A percentile compares a stretch with the other conserved stretches of the same genome.
Evolutionary conservation across 148 eudicot species (phyloP).

Genomic region (Vaccinium darrowii): DNA sequence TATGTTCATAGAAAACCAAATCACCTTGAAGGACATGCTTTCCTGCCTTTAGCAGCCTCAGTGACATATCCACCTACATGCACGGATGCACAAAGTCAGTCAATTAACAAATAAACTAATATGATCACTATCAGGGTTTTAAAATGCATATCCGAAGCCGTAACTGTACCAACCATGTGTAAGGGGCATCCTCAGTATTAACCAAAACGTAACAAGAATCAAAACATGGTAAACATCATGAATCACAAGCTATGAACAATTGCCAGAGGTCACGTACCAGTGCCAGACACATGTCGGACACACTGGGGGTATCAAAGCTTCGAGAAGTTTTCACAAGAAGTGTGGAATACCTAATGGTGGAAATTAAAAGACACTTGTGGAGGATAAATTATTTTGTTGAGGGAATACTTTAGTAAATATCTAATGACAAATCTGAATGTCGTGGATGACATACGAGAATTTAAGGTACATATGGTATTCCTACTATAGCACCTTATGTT

Average conservation of each 20-base stretch:
- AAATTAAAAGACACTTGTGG: too few relatives aligned
- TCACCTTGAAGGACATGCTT: slow-evolving; percentile 98
- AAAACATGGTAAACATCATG: neutral
- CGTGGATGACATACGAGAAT: too few relatives aligned
- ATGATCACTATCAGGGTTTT: neutral
- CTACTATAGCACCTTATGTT: too few relatives aligned
- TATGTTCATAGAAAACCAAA: neutral
- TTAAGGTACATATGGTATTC: too few relatives aligned
- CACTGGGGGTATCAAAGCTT: neutral
- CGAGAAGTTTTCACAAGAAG: too few relatives aligned
- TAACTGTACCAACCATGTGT: neutral
- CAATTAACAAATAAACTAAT: neutral
- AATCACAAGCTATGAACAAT: neutral
- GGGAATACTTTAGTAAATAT: too few relatives aligned
- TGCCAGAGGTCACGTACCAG: neutral
- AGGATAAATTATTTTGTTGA: too few relatives aligned
- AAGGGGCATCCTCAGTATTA: neutral
- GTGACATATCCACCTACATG: slow-evolving; percentile 77
- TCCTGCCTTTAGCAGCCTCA: slow-evolving; percentile 81
- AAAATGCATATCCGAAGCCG: neutral
- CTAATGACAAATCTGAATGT: too few relatives aligned
- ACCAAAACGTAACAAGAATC: neutral
- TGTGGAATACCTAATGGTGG: too few relatives aligned
- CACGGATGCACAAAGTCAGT: slow-evolving; percentile 7
- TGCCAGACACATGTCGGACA: neutral